These are phyloP conservation scores for Wickerhamiella alocasiicola DNA, from an alignment of 805 yeast genomes.

Conservation along the genomic window DNA sequence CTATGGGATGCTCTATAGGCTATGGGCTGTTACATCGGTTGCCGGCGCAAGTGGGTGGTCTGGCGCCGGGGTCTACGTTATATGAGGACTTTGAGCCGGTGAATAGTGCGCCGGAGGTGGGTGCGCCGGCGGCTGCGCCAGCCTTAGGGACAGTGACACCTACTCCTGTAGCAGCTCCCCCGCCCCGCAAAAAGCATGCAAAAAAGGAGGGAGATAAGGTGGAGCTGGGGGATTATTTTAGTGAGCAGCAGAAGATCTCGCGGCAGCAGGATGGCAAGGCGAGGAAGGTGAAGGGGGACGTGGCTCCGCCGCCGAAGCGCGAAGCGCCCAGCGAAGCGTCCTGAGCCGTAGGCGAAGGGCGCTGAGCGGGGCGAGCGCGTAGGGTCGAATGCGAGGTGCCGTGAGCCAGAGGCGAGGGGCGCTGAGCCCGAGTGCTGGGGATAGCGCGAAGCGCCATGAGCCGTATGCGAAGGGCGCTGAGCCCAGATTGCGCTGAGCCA, in stretches of 20 bases:
- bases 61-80: slow-evolving; percentile 19
- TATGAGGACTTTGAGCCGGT: slow-evolving; percentile 16
- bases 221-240: slow-evolving; percentile 18
- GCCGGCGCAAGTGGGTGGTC: slow-evolving; percentile 42
- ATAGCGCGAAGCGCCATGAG: no score
- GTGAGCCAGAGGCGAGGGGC: no score
- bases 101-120: slow-evolving; percentile 3
- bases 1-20: slow-evolving; percentile 90
- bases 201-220: neutral
- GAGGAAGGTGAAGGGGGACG: neutral
- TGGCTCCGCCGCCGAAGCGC: slow-evolving; percentile 6
- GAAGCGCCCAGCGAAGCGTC: no score
- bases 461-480: no score
- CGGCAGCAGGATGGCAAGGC: slow-evolving; percentile 17
- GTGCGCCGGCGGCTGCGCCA: slow-evolving; percentile 6
- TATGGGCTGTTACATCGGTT: slow-evolving; percentile 78
- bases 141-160: no score
- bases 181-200: slow-evolving; percentile 1
- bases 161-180: slow-evolving; percentile 1
- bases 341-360: no score
- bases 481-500: no score
- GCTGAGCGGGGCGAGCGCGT: no score
- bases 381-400: no score
- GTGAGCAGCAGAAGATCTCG: slow-evolving; percentile 21
- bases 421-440: no score